A percentile compares a stretch with the other conserved stretches of the same genome.
phyloP scores from a whole-genome alignment of 441 rosid genomes.

The Geranium incanum region DNA sequence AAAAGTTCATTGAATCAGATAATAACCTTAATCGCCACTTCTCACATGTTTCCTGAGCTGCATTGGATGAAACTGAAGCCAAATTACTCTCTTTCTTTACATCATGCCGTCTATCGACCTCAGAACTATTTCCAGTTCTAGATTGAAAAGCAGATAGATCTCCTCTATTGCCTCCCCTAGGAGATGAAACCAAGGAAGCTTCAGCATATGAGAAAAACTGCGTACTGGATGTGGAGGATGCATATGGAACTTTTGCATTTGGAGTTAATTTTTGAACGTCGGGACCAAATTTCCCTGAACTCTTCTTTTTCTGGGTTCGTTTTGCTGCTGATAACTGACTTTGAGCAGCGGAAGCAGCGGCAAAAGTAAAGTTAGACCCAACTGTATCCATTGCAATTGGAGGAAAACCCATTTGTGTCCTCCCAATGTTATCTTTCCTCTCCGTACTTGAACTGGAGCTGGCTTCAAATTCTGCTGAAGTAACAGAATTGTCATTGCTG shows the following conservation, averaged over 20 bases:
- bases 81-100: slow-evolving; percentile 36
- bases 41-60: slow-evolving; percentile 87
- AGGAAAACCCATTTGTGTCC: slow-evolving; percentile 26
- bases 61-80: slow-evolving; percentile 31
- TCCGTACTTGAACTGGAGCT: slow-evolving; percentile 40
- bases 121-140: slow-evolving; percentile 31
- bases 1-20: slow-evolving; percentile 9
- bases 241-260: slow-evolving; percentile 31
- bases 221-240: slow-evolving; percentile 32
- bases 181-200: slow-evolving; percentile 35
- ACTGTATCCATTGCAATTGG: slow-evolving; percentile 31
- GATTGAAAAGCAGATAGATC: slow-evolving; percentile 30
- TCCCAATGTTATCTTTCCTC: slow-evolving; percentile 42
- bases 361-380: slow-evolving; percentile 62
- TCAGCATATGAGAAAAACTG: slow-evolving; percentile 39
- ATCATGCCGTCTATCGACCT: slow-evolving; percentile 27
- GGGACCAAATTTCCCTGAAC: slow-evolving; percentile 31
- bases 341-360: slow-evolving; percentile 48
- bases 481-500: slow-evolving; percentile 34
- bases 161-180: slow-evolving; percentile 34
- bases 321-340: slow-evolving; percentile 35
- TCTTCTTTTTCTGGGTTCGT: slow-evolving; percentile 44
- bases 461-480: slow-evolving; percentile 60
- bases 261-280: slow-evolving; percentile 31
- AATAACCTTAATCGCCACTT: slow-evolving; percentile 92